Evolutionary conservation across 176 grass and related monocot species (phyloP).

Genomic region (Hsuehochloa calcarea): DNA sequence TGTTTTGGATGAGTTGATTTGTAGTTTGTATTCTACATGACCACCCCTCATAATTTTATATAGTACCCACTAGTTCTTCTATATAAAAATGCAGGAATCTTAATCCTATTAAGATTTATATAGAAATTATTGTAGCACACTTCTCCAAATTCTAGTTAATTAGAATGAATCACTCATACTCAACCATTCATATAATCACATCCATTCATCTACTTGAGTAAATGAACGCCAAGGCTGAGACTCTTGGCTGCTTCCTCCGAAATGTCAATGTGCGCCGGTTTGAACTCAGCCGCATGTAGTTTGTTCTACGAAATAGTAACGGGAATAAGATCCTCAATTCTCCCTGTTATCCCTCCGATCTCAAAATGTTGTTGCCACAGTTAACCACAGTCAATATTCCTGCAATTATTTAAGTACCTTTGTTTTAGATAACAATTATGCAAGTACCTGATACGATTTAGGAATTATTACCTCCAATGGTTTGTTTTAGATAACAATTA

Average conservation of each 20-base stretch:
- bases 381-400: neutral
- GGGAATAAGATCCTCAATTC: neutral
- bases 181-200: conserved; percentile 2
- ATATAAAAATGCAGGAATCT: too few relatives aligned
- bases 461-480: neutral
- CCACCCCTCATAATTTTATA: too few relatives aligned
- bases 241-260: neutral
- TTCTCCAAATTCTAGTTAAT: too few relatives aligned
- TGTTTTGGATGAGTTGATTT: too few relatives aligned
- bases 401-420: conserved; percentile 6
- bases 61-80: too few relatives aligned
- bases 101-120: too few relatives aligned
- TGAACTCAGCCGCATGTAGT: neutral
- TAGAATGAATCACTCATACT: neutral
- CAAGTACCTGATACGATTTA: conserved; percentile 2
- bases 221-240: neutral
- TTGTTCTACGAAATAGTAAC: neutral
- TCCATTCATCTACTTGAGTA: neutral
- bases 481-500: conserved; percentile 13
- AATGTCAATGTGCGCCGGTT: neutral
- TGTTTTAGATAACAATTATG: conserved; percentile 12
- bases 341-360: neutral
- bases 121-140: too few relatives aligned
- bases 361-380: neutral
- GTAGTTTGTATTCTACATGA: too few relatives aligned